Evolutionary conservation across 1,284 basidiomycete species (phyloP).

Genomic region (Sphagnurus paluster): DNA sequence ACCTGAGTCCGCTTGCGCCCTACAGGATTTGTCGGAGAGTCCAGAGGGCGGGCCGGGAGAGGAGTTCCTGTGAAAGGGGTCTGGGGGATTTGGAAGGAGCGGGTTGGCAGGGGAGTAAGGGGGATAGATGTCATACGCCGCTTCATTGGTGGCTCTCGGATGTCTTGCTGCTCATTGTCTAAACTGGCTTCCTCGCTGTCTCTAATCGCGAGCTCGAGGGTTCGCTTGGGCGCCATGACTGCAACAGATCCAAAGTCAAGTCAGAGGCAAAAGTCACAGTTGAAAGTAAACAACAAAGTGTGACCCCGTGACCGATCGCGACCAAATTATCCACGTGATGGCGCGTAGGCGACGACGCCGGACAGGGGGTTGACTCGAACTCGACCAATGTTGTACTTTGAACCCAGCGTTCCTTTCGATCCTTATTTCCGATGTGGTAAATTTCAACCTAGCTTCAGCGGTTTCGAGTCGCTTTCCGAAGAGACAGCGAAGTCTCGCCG

Average conservation of each 20-base stretch:
- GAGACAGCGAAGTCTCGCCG: background rate
- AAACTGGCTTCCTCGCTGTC: slow-evolving; percentile 1
- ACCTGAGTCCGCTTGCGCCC: slow-evolving; percentile 40
- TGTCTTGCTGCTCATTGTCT: background rate
- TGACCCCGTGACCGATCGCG: too few species aligned
- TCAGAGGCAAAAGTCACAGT: too few species aligned
- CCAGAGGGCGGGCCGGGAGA: slow-evolving; percentile 38
- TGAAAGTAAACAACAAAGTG: too few species aligned
- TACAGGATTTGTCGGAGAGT: slow-evolving; percentile 59
- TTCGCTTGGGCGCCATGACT: slow-evolving; percentile 21
- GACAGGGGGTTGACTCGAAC: too few species aligned
- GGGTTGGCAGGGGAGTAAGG: slow-evolving; percentile 17
- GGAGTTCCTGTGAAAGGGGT: slow-evolving; percentile 31
- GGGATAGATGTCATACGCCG: slow-evolving; percentile 18
- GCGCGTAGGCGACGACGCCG: too few species aligned
- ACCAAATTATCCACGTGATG: too few species aligned
- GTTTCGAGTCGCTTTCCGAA: background rate
- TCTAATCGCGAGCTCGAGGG: slow-evolving; percentile 16
- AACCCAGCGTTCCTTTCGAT: too few species aligned
- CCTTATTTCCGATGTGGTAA: slow-evolving; percentile 1
- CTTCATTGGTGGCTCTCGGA: slow-evolving; percentile 15
- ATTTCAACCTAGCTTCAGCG: too few species aligned
- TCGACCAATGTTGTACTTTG: too few species aligned
- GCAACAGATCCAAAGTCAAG: slow-evolving; percentile 1
- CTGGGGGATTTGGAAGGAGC: slow-evolving; percentile 19